Percentiles rank a stretch among this genome's conserved stretches.
phyloP scores from a whole-genome alignment of 768 basidiomycete genomes.

The Boletellus sp. region DNA sequence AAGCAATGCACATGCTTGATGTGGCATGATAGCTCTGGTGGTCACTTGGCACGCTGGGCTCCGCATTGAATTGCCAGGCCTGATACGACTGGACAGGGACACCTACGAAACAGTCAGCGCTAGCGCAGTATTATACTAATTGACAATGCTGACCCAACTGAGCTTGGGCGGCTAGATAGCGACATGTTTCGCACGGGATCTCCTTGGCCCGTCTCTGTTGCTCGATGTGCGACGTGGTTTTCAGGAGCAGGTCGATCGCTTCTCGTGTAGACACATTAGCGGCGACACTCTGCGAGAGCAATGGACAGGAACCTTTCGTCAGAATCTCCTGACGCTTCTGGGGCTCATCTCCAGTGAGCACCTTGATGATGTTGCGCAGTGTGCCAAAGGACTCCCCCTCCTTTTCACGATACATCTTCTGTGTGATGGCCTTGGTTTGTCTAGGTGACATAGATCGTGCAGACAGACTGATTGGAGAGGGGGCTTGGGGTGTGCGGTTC shows the following conservation, averaged over 20 bases:
- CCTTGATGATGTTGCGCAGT: slow-evolving; percentile 15
- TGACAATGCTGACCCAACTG: background rate
- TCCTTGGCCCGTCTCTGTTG: background rate
- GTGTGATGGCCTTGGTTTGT: slow-evolving; percentile 12
- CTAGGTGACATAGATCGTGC: background rate
- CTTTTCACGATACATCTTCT: slow-evolving; percentile 23
- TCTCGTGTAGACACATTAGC: background rate
- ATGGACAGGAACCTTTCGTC: slow-evolving; percentile 16
- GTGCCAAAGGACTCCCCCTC: slow-evolving; percentile 14
- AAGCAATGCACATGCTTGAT: background rate
- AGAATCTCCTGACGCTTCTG: slow-evolving; percentile 20
- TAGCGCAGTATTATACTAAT: background rate
- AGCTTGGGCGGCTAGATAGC: background rate
- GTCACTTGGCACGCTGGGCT: background rate
- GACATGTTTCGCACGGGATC: background rate
- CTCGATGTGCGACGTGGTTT: background rate
- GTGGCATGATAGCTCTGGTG: background rate
- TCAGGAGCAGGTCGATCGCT: slow-evolving; percentile 7
- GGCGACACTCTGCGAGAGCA: background rate
- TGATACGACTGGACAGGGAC: background rate
- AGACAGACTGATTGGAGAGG: background rate
- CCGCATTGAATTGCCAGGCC: background rate
- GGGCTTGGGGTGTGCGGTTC: background rate
- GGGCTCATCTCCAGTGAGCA: slow-evolving; percentile 16
- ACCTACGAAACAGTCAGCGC: slow-evolving; percentile 5